These are phyloP conservation scores for Sporisorium reilianum DNA, from an alignment of 1,284 basidiomycete genomes.

Conservation along the genomic window DNA sequence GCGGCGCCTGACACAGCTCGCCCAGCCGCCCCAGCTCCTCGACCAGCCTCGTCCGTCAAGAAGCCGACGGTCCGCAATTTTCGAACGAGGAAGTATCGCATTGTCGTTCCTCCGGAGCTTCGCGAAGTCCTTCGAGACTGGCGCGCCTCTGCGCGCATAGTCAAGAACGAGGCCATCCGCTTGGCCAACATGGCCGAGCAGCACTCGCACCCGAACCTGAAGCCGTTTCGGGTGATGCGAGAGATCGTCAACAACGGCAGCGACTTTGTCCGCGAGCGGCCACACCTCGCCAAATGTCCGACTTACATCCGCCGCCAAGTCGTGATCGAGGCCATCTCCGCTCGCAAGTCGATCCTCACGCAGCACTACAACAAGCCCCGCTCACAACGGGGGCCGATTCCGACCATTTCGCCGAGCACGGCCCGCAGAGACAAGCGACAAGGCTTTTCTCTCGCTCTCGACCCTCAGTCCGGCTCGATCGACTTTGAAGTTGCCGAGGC, in stretches of 20 bases:
- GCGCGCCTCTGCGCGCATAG: neutral
- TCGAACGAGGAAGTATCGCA: neutral
- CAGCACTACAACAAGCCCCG: neutral
- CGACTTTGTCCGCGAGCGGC: neutral
- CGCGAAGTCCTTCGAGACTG: neutral
- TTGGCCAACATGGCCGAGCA: neutral
- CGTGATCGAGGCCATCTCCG: neutral
- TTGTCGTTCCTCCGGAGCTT: neutral
- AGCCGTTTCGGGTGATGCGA: neutral
- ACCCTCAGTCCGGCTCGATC: neutral
- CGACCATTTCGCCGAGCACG: neutral
- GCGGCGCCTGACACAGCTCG: neutral
- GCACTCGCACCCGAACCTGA: neutral
- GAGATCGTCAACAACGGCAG: neutral
- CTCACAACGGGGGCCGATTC: neutral
- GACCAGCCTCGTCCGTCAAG: neutral
- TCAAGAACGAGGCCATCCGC: neutral
- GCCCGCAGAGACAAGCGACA: neutral
- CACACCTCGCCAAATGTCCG: neutral
- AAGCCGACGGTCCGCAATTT: neutral
- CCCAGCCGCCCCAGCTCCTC: neutral
- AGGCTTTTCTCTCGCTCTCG: neutral
- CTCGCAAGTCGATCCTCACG: neutral
- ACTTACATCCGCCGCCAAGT: neutral
- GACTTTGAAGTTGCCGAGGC: neutral